phyloP scores from a whole-genome alignment of 306 rosid species.

The Begonia masoniana region DNA sequence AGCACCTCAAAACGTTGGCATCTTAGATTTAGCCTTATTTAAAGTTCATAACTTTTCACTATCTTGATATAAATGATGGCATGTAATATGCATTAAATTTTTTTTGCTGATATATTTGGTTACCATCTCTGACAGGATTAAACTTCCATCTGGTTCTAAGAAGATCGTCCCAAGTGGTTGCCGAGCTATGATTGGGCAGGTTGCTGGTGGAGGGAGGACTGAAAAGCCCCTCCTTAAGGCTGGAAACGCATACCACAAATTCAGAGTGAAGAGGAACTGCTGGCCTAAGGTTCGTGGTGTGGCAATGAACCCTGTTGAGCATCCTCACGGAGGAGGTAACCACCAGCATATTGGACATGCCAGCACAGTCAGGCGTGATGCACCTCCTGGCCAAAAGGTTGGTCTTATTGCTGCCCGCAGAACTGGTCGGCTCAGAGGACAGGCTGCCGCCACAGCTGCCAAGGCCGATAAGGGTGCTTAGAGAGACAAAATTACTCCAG shows the following conservation, averaged over 20 bases:
- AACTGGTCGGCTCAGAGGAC: constrained; percentile 15
- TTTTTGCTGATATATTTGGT: too few relatives aligned
- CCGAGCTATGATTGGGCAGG: constrained; percentile 15
- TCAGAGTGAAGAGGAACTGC: constrained; percentile 9
- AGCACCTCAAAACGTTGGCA: too few relatives aligned
- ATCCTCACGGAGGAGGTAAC: constrained; percentile 17
- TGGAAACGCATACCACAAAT: constrained; percentile 15
- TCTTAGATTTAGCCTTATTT: too few relatives aligned
- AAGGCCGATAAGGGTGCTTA: constrained; percentile 7
- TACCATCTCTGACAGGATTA: constrained; percentile 2
- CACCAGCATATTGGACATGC: constrained; percentile 16
- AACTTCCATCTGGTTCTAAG: constrained; percentile 13
- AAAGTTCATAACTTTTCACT: too few relatives aligned
- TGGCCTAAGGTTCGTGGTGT: constrained; percentile 17
- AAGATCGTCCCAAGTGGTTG: constrained; percentile 8
- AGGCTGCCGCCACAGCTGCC: constrained; percentile 14
- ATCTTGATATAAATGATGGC: too few relatives aligned
- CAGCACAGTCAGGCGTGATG: constrained; percentile 16
- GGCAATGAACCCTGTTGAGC: constrained; percentile 16
- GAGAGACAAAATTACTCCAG: background rate
- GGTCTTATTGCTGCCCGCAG: constrained; percentile 17
- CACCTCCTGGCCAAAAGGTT: constrained; percentile 16
- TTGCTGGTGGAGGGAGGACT: constrained; percentile 14
- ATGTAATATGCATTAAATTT: too few relatives aligned
- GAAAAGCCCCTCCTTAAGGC: constrained; percentile 17